Evolutionary conservation across 345 rosid genomes (phyloP), one percentile per base, ranked within the genome.

Genomic region (Geranium rotundifolium): DNA sequence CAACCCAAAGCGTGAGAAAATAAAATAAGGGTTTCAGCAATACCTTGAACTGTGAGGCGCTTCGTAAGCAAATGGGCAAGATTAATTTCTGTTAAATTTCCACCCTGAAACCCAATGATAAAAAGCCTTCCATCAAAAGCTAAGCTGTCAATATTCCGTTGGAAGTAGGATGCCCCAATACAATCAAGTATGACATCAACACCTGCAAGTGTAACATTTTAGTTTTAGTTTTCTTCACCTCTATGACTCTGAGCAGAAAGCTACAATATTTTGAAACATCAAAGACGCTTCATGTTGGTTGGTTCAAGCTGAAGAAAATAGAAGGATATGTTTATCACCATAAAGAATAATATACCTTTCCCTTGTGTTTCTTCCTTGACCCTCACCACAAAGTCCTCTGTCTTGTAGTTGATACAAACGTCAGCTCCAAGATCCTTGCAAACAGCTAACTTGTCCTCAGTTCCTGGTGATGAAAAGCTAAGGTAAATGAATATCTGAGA

Each of bases 371-470:
- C 98, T 13, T 81, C 90, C 81, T 87, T 89, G 5, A 82, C 85
- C 54, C 82, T 83, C 59, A 89, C 69, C 19, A 85, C 95, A 69
- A 91, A 91, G 80, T 91, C 96, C 74, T 89, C 92, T 1, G 82
- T 84, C 77, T 84, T 91, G 88, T 89, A 91, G 63, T 91, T 89
- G 75, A 91, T 89, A 73, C 92, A 82, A 17, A 89, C 81, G 63
- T 91, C 95, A 18, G 96, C 92, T 4, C 98, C 93, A 37, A 91
- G 96, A 55, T 84, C 85, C 82, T 87, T 85, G 81, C 98, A 89
- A 61, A 70, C 77, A 74, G 81, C 82, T 66, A 91, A 70, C 74
- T 91, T 91, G 60, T 87, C 96, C 65, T 85, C 89, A 73, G 63
- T 85, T 17, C 96, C 98, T 89, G 68, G 19, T 23, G 37, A 75